Conservation (phyloP, 108 stramenopile species). For the Bacterosira constricta region DNA sequence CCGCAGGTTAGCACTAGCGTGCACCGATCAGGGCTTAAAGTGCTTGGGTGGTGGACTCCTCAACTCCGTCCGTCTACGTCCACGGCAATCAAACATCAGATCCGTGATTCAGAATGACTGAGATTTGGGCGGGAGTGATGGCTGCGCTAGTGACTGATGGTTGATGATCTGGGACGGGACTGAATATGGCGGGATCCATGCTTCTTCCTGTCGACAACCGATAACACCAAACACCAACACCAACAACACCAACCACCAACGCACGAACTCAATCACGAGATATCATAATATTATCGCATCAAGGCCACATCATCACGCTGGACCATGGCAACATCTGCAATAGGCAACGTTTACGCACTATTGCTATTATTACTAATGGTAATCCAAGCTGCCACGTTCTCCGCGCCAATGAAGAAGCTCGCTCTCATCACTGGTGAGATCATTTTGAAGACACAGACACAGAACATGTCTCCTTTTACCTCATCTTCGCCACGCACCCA, state of each 20-base stretch:
- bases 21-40: too few relatives aligned
- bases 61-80: too few relatives aligned
- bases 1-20: too few relatives aligned
- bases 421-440: not conserved
- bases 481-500: not conserved
- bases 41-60: too few relatives aligned
- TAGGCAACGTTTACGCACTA: not conserved
- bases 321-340: not conserved
- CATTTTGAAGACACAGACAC: not conserved
- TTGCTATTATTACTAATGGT: not conserved
- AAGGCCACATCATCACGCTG: not conserved
- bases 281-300: not conserved
- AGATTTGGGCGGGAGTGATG: too few relatives aligned
- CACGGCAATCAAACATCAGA: too few relatives aligned
- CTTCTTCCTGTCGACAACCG: not conserved
- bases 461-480: not conserved
- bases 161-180: too few relatives aligned
- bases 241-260: too few relatives aligned
- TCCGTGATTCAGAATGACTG: too few relatives aligned
- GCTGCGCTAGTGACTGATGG: too few relatives aligned
- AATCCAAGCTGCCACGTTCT: not conserved
- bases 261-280: too few relatives aligned
- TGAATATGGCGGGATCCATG: not conserved
- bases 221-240: too few relatives aligned
- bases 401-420: not conserved